These are phyloP conservation scores for Aspergillus tamarii DNA, from an alignment of 2,329 filamentous ascomycete genomes.

Conservation along the genomic window DNA sequence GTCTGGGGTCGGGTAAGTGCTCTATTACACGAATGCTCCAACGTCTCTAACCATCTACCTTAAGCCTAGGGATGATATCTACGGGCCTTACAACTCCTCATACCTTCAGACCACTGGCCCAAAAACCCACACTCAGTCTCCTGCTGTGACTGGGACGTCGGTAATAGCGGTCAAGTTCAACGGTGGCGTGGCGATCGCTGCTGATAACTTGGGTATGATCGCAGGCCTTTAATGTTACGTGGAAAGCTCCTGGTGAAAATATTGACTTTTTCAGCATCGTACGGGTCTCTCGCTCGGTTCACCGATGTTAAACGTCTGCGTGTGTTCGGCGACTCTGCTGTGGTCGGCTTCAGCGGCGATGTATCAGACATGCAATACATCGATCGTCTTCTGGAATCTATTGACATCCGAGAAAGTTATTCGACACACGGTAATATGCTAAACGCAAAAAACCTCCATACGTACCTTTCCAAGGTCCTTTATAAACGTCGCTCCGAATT, in stretches of 20 bases:
- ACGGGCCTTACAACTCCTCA: conserved; percentile 87
- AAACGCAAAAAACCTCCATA: conserved; percentile 92
- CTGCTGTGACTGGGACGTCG: conserved; percentile 94
- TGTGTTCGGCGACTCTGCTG: conserved; percentile 78
- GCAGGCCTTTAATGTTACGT: neutral
- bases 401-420: conserved; percentile 90
- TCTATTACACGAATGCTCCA: conserved; percentile 13
- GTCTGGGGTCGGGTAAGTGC: conserved; percentile 64
- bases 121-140: conserved; percentile 85
- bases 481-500: conserved; percentile 95
- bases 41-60: conserved; percentile 42
- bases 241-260: neutral
- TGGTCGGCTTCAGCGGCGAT: conserved; percentile 95
- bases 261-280: conserved; percentile 68
- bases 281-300: conserved; percentile 95
- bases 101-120: conserved; percentile 74
- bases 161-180: conserved; percentile 95
- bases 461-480: conserved; percentile 92
- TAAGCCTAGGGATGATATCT: conserved; percentile 95
- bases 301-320: conserved; percentile 95
- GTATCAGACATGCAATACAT: conserved; percentile 99
- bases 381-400: conserved; percentile 82
- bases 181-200: conserved; percentile 92
- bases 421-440: conserved; percentile 60
- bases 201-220: conserved; percentile 85